Percentiles rank a stretch among this genome's conserved stretches.
phyloP scores from a whole-genome alignment of 2,329 filamentous ascomycete genomes.

The Hymenoscyphus salicellus region DNA sequence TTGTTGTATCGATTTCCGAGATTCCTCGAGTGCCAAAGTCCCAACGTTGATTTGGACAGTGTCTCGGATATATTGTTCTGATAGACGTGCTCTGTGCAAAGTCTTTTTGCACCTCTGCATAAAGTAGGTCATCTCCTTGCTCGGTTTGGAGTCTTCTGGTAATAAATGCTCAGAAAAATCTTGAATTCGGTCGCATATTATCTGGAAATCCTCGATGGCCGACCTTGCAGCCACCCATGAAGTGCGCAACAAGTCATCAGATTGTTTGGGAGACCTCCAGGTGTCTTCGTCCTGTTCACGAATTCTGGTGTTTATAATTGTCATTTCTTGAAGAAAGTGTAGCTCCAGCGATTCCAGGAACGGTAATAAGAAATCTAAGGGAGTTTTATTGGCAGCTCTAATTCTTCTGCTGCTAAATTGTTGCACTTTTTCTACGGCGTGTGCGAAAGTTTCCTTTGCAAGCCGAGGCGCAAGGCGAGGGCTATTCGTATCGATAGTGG shows the following conservation, averaged over 20 bases:
- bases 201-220: not conserved
- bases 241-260: too few relatives aligned
- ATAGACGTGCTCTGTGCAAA: not conserved
- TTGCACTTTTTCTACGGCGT: not conserved
- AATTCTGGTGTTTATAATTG: not conserved
- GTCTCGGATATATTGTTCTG: conserved; percentile 3
- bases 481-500: too few relatives aligned
- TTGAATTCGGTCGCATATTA: not conserved
- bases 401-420: not conserved
- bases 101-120: not conserved
- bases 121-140: not conserved
- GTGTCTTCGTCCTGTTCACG: not conserved
- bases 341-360: not conserved
- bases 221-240: not conserved
- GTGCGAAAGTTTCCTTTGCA: not conserved
- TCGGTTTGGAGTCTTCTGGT: not conserved
- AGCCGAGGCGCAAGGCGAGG: not conserved
- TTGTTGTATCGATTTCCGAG: conserved; percentile 6
- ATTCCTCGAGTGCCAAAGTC: conserved; percentile 3
- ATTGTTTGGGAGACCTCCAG: too few relatives aligned
- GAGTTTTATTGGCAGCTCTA: not conserved
- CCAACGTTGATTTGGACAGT: conserved; percentile 6
- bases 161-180: not conserved
- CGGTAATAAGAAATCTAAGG: not conserved
- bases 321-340: not conserved